Conservation (phyloP, 495 filamentous ascomycete genomes). For the Penicillium macrosclerotiorum region DNA sequence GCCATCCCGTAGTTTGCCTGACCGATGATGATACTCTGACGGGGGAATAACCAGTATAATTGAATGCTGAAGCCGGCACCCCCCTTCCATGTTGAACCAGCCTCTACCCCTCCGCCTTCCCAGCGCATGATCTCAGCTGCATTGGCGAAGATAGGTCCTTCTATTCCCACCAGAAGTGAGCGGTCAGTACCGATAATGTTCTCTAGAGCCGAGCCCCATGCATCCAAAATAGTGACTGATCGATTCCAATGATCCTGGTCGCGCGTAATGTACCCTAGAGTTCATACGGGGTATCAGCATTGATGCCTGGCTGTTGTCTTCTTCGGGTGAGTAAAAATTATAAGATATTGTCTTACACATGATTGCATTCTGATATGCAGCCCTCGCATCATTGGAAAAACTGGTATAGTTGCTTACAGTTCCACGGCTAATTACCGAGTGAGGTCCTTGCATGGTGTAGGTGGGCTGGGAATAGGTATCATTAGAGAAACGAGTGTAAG, state of each 20-base stretch:
- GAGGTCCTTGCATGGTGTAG: conserved; percentile 31
- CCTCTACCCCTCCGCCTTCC: conserved; percentile 36
- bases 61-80: conserved; percentile 36
- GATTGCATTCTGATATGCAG: conserved; percentile 36
- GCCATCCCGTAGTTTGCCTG: conserved; percentile 21
- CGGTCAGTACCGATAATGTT: conserved; percentile 30
- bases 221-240: conserved; percentile 31
- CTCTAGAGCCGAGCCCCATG: conserved; percentile 32
- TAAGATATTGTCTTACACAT: conserved; percentile 33
- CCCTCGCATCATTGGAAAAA: conserved; percentile 29
- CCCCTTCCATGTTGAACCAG: conserved; percentile 28
- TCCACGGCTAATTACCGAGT: conserved; percentile 24
- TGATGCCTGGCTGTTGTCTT: too few relatives aligned
- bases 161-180: conserved; percentile 30
- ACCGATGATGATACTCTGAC: conserved; percentile 30
- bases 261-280: conserved; percentile 34
- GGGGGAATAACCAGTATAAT: conserved; percentile 38
- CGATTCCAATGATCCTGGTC: conserved; percentile 29
- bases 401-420: conserved; percentile 29
- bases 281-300: neutral
- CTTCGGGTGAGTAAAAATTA: neutral
- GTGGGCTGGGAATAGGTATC: conserved; percentile 19
- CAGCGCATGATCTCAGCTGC: conserved; percentile 41
- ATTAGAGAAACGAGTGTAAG: neutral
- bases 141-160: conserved; percentile 34